phyloP scores from a whole-genome alignment of 2,329 filamentous ascomycete genomes.

The Xylaria sp. region DNA sequence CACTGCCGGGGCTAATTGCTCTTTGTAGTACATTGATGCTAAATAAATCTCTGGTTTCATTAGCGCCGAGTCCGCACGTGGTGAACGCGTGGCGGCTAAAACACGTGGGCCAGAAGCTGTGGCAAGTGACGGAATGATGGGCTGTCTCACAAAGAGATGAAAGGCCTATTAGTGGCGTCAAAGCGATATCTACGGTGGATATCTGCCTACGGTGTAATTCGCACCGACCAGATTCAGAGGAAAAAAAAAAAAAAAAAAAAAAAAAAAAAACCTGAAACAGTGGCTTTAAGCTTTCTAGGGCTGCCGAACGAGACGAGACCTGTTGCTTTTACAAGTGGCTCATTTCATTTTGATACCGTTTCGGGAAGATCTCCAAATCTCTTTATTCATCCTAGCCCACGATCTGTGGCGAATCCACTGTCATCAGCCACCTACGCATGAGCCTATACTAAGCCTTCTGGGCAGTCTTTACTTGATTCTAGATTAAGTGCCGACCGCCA shows the following conservation, averaged over 20 bases:
- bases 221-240: not conserved
- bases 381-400: not conserved
- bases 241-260: not conserved
- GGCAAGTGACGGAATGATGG: constrained; percentile 20
- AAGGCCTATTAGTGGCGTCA: constrained; percentile 22
- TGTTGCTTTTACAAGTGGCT: not conserved
- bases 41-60: constrained; percentile 16
- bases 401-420: not conserved
- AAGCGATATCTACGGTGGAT: not conserved
- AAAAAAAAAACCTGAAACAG: constrained; percentile 5
- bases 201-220: constrained; percentile 2
- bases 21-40: constrained; percentile 16
- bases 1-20: constrained; percentile 6
- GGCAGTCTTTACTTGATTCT: not conserved
- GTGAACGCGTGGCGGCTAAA: constrained; percentile 35
- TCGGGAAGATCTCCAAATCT: not conserved
- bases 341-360: not conserved
- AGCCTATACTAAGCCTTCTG: constrained; percentile 9
- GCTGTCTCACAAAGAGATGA: constrained; percentile 31
- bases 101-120: constrained; percentile 27
- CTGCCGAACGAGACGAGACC: constrained; percentile 1
- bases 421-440: not conserved
- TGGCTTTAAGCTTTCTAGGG: constrained; percentile 3
- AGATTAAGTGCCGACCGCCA: not conserved
- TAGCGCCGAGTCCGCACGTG: constrained; percentile 31